Percentiles rank a stretch among this genome's conserved stretches.
Evolutionary conservation across 371 early-diverging fungal species (phyloP).

Genomic region (Zychaea mexicana): DNA sequence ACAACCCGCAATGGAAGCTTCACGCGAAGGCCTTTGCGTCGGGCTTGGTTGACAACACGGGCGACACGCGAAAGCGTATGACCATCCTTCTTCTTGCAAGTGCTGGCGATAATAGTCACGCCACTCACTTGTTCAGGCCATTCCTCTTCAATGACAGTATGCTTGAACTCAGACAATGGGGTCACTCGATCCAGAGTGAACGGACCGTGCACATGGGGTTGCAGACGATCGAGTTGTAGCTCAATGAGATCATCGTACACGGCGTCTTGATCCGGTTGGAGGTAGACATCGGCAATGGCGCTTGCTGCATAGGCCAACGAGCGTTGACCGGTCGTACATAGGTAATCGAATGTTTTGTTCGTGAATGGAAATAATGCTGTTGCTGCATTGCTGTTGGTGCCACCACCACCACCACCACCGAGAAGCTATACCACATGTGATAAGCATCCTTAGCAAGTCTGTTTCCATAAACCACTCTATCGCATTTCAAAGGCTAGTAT

Average conservation of each 20-base stretch:
- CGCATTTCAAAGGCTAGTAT: too few species aligned
- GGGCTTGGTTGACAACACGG: constrained; percentile 83
- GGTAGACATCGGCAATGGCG: constrained; percentile 66
- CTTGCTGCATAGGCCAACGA: constrained; percentile 76
- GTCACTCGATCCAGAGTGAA: constrained; percentile 95
- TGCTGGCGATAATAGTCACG: too few species aligned
- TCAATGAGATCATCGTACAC: constrained; percentile 93
- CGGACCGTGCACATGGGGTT: constrained; percentile 96
- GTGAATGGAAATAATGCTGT: constrained; percentile 95
- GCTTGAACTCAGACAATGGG: constrained; percentile 87
- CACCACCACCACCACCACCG: too few species aligned
- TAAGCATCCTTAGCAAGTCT: background rate
- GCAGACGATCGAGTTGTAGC: constrained; percentile 82
- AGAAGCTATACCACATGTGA: background rate
- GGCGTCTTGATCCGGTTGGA: constrained; percentile 85
- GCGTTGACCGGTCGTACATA: constrained; percentile 81
- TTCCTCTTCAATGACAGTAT: constrained; percentile 73
- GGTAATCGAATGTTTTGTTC: constrained; percentile 82
- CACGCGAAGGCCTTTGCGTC: constrained; percentile 74
- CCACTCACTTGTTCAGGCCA: constrained; percentile 88
- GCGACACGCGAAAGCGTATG: too few species aligned
- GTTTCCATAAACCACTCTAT: background rate
- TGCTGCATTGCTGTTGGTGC: too few species aligned
- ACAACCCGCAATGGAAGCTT: constrained; percentile 83
- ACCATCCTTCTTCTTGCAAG: too few species aligned